Evolutionary conservation across 495 filamentous ascomycete species (phyloP).

Genomic region (Monascus purpureus): DNA sequence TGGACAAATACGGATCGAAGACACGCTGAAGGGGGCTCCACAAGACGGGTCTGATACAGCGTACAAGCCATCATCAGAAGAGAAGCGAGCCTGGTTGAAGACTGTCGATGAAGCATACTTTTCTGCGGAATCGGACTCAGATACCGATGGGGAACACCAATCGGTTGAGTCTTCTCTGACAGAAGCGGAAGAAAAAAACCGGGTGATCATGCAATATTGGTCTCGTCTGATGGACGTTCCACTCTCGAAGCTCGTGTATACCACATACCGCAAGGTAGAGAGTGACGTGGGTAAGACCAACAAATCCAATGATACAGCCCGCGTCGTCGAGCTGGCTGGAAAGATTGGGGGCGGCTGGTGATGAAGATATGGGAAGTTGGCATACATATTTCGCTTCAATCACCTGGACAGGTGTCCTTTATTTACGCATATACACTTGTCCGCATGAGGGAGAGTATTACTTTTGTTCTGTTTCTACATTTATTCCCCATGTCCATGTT

Average conservation of each 20-base stretch:
- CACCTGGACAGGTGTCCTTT: too few species aligned
- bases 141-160: conserved; percentile 9
- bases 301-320: conserved; percentile 46
- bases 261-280: conserved; percentile 79
- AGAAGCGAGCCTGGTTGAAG: conserved; percentile 75
- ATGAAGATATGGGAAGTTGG: too few species aligned
- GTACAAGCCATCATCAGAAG: conserved; percentile 46
- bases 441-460: too few species aligned
- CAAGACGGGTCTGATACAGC: conserved; percentile 9
- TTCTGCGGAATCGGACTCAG: conserved; percentile 52
- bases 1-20: conserved; percentile 82
- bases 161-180: conserved; percentile 7
- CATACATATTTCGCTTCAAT: too few species aligned
- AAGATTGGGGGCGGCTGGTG: conserved; percentile 95
- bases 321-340: conserved; percentile 76
- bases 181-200: conserved; percentile 25
- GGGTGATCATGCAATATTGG: conserved; percentile 58
- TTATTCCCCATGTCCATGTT: too few species aligned
- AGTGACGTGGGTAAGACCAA: conserved; percentile 84
- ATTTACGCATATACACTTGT: too few species aligned
- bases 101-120: conserved; percentile 91
- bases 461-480: too few species aligned
- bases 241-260: conserved; percentile 62
- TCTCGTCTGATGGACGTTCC: conserved; percentile 50
- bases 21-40: conserved; percentile 29